Conservation (phyloP, 306 rosid species). For the Potentilla sterilis region DNA sequence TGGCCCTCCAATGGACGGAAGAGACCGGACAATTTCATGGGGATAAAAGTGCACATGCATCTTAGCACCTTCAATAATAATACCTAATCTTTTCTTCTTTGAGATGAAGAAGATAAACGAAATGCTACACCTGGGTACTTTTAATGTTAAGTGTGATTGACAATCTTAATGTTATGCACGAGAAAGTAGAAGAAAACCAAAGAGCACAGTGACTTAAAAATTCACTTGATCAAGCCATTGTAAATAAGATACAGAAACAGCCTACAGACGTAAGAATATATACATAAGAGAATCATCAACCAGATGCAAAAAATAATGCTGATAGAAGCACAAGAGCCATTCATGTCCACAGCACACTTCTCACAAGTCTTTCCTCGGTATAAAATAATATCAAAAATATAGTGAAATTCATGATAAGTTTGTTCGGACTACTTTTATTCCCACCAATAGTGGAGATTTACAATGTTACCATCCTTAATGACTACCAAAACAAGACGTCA, state of each 20-base stretch:
- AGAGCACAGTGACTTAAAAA: background rate
- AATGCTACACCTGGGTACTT: background rate
- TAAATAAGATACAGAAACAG: constrained; percentile 1
- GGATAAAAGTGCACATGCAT: background rate
- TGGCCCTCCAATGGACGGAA: background rate
- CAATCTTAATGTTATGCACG: background rate
- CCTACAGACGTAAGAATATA: background rate
- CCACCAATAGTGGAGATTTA: background rate
- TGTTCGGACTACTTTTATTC: background rate
- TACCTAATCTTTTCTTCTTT: background rate
- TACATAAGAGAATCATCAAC: background rate
- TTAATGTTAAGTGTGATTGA: background rate
- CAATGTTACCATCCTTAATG: background rate
- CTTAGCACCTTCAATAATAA: constrained; percentile 1
- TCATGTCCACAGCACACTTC: background rate
- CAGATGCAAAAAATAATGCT: background rate
- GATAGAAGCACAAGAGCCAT: background rate
- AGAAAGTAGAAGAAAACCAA: background rate
- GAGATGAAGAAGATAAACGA: background rate
- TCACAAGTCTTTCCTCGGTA: background rate
- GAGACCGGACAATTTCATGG: background rate
- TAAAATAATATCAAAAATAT: background rate
- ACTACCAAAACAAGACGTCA: background rate
- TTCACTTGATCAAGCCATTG: constrained; percentile 3
- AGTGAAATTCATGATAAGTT: background rate